phyloP scores from a whole-genome alignment of 192 early-diverging fungal species.

The Backusella parvicylindrica region DNA sequence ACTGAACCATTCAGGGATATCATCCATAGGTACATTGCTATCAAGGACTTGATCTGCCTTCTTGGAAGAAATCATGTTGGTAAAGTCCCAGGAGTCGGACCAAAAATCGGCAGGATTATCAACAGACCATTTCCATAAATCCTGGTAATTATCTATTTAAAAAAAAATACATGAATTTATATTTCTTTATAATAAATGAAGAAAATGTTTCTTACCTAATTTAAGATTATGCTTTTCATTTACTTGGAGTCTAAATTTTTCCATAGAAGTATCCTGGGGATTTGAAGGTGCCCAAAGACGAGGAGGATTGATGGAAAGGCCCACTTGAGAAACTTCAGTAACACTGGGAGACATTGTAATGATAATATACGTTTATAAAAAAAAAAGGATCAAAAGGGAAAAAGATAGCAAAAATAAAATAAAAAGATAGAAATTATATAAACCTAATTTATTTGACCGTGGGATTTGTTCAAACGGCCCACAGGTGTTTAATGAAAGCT shows the following conservation, averaged over 20 bases:
- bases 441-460: slow-evolving; percentile 2
- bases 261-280: slow-evolving; percentile 55
- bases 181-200: background rate
- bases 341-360: background rate
- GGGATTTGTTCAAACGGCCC: slow-evolving; percentile 6
- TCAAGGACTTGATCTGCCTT: slow-evolving; percentile 59
- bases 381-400: background rate
- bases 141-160: slow-evolving; percentile 58
- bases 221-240: slow-evolving; percentile 61
- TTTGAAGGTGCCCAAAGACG: slow-evolving; percentile 65
- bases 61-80: slow-evolving; percentile 47
- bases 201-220: slow-evolving; percentile 41
- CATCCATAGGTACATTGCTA: slow-evolving; percentile 68
- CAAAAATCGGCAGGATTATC: slow-evolving; percentile 77
- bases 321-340: background rate
- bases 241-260: slow-evolving; percentile 70
- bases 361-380: background rate
- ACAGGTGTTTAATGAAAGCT: background rate
- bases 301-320: slow-evolving; percentile 19
- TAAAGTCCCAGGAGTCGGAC: slow-evolving; percentile 82
- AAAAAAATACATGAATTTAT: background rate
- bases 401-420: background rate
- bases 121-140: slow-evolving; percentile 85
- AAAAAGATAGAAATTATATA: background rate
- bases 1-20: slow-evolving; percentile 90